Evolutionary conservation across 2,329 filamentous ascomycete species (phyloP), one percentile per base, ranked within the genome.

Genomic region (Phyllosticta paracitricarpa): DNA sequence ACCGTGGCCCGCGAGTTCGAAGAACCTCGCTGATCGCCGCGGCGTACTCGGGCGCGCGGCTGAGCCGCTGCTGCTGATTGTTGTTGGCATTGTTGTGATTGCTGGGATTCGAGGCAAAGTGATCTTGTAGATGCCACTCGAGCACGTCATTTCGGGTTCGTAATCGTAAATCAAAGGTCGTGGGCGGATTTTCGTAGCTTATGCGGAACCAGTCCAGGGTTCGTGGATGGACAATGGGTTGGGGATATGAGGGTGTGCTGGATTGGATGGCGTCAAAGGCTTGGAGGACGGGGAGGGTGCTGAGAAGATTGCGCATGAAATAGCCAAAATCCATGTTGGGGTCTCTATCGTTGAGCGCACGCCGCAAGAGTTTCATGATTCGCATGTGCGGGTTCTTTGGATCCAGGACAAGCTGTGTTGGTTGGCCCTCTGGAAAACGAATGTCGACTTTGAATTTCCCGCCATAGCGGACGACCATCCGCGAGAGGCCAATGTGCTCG

Each of bases 381-480:
- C 85, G 81, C 54, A 86, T 75, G 68, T 91, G 88, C 2, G 89
- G 88, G 66, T 89, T 90, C 12, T 78, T 79, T 14, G 76, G 75
- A 51, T 86, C 80, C 22, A 93, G 77, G 26, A 77, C 74, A 28
- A 94, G 55, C 28, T 59, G 53, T 35, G 69, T 68, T 2, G 76
- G 70, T 3, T 79, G 72, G 19, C 77, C 74, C 9, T 75, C 73
- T 22, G 77, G 76, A 33, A 90, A 82, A 64, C 84, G 80, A 52
- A 90, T 75, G 2, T 78, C 77, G 2, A 86, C 84, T 63, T 62
- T 75, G 78, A 79, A 82, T 82, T 64, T 35, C 68, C 76, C 63
- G 65, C 72, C 78, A 70, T 94, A 95, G n/a, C 79, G 82, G 70
- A 94, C 91, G 2, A 81, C 76, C 5, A 94, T 81, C 64, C 82